Percentiles rank a stretch among this genome's conserved stretches.
Conservation (phyloP, 139 green algal species). For the Closterium sp. region DNA sequence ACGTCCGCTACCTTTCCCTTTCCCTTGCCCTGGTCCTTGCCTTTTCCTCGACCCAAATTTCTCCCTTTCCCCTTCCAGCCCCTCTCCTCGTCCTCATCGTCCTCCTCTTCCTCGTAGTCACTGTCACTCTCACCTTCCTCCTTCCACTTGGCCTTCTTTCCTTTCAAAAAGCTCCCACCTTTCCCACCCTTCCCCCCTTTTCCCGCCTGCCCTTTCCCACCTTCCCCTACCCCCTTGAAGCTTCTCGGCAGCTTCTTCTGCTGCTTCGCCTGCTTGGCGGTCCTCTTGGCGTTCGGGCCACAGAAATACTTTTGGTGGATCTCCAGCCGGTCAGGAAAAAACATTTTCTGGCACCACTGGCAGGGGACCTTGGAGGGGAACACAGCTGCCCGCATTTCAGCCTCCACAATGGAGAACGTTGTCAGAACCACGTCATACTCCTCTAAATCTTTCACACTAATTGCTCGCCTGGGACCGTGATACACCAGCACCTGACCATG, state of each 20-base stretch:
- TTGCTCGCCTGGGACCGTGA: conserved; percentile 65
- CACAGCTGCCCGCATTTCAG: conserved; percentile 70
- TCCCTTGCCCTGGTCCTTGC: neutral
- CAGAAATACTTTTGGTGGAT: conserved; percentile 87
- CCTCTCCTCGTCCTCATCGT: neutral
- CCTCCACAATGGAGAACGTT: conserved; percentile 88
- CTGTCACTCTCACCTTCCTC: neutral
- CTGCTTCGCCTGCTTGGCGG: conserved; percentile 72
- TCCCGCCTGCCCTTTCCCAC: neutral
- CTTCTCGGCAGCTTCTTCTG: conserved; percentile 67
- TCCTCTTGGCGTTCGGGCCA: conserved; percentile 81
- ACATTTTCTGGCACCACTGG: conserved; percentile 81
- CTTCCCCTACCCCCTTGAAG: neutral
- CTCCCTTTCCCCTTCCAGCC: neutral
- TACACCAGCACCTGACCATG: conserved; percentile 68
- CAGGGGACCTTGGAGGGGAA: conserved; percentile 68
- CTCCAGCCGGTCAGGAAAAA: conserved; percentile 64
- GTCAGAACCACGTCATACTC: conserved; percentile 83
- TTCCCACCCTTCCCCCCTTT: neutral
- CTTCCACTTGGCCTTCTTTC: conserved; percentile 10
- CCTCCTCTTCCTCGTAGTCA: neutral
- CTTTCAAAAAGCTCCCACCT: neutral
- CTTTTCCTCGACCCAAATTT: neutral
- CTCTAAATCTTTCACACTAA: conserved; percentile 53
- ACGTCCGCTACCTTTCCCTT: neutral